A percentile compares a stretch with the other conserved stretches of the same genome.
Evolutionary conservation across 1,139 yeast genomes (phyloP).

Genomic region (Spathaspora sp.): DNA sequence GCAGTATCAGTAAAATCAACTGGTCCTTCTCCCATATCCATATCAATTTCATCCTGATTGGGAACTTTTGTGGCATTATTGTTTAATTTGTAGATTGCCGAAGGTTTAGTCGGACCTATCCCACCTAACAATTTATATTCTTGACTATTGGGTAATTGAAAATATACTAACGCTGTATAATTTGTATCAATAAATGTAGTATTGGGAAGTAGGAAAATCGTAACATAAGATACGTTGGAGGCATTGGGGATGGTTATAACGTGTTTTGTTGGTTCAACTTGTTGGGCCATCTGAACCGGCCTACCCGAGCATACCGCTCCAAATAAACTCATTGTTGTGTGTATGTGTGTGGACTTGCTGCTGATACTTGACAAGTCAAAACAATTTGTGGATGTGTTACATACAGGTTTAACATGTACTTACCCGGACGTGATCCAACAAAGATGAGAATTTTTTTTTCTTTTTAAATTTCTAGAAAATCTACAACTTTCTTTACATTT

Average conservation of each 20-base stretch:
- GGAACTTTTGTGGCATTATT: constrained; percentile 31
- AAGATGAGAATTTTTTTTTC: background rate
- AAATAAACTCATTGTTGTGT: constrained; percentile 35
- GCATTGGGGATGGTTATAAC: constrained; percentile 65
- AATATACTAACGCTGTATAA: constrained; percentile 81
- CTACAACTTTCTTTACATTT: background rate
- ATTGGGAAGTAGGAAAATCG: constrained; percentile 75
- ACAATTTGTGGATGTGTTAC: background rate
- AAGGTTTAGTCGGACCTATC: constrained; percentile 73
- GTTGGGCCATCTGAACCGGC: constrained; percentile 55
- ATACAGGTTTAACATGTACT: background rate
- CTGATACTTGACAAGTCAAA: background rate
- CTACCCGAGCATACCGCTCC: constrained; percentile 60
- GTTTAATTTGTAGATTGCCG: constrained; percentile 85
- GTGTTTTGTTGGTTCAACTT: constrained; percentile 62
- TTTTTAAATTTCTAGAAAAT: background rate
- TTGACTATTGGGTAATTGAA: constrained; percentile 67
- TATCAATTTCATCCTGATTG: constrained; percentile 28
- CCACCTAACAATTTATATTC: constrained; percentile 82
- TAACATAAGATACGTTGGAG: constrained; percentile 65
- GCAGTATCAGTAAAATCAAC: constrained; percentile 24
- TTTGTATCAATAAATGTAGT: constrained; percentile 59
- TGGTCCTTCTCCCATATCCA: constrained; percentile 35
- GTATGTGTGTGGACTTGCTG: background rate
- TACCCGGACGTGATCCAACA: constrained; percentile 3